A percentile compares a stretch with the other conserved stretches of the same genome.
Conservation (phyloP, 139 green algal species). For the Auxenochlorella pyrenoidosa region DNA sequence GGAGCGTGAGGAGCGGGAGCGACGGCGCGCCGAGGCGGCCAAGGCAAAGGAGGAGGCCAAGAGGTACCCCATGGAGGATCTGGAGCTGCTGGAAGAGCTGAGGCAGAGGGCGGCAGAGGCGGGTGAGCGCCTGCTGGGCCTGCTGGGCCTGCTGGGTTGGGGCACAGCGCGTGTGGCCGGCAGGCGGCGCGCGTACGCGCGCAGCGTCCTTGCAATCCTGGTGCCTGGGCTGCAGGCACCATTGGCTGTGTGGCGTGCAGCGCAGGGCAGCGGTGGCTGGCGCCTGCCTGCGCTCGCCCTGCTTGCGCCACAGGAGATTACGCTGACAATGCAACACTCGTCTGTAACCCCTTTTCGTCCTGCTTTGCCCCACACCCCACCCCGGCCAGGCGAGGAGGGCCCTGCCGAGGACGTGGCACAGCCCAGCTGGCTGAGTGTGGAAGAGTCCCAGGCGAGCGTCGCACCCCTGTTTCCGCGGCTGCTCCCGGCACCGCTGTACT, state of each 20-base stretch:
- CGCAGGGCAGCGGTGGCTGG: too few relatives aligned
- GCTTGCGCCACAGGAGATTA: too few relatives aligned
- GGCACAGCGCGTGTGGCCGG: too few relatives aligned
- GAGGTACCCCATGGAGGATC: slow-evolving; percentile 60
- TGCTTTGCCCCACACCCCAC: not conserved
- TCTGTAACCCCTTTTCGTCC: too few relatives aligned
- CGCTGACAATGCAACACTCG: too few relatives aligned
- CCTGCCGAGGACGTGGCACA: slow-evolving; percentile 30
- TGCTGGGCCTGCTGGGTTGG: not conserved
- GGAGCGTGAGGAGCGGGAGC: slow-evolving; percentile 51
- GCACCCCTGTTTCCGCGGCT: too few relatives aligned
- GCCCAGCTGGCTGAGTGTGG: slow-evolving; percentile 22
- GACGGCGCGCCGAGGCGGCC: slow-evolving; percentile 25
- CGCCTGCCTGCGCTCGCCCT: too few relatives aligned
- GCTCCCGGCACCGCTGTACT: not conserved
- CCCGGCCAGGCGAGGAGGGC: slow-evolving; percentile 12
- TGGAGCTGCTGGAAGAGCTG: slow-evolving; percentile 54
- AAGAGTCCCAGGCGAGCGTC: slow-evolving; percentile 20
- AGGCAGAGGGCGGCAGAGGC: slow-evolving; percentile 37
- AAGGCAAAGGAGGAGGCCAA: slow-evolving; percentile 44
- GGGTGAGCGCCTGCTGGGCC: not conserved
- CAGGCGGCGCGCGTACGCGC: too few relatives aligned
- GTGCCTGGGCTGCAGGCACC: too few relatives aligned
- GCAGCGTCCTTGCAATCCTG: too few relatives aligned
- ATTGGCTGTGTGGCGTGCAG: too few relatives aligned